Conservation (phyloP, 2,329 filamentous ascomycete genomes). For the Xylaria arbuscula region DNA sequence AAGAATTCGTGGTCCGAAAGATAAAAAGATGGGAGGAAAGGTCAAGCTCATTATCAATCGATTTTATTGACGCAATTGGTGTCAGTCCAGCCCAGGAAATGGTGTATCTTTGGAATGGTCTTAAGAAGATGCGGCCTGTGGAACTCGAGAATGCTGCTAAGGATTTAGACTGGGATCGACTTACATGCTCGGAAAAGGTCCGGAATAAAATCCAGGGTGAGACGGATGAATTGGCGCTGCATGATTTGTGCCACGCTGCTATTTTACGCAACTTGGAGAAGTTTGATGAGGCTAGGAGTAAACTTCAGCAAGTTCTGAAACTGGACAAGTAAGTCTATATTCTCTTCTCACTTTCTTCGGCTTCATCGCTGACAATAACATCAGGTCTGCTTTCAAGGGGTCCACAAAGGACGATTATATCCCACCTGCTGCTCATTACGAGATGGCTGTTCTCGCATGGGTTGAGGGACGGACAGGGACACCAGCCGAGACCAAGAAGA, state of each 20-base stretch:
- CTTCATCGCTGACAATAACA: neutral
- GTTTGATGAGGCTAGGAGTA: conserved; percentile 71
- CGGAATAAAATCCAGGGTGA: conserved; percentile 62
- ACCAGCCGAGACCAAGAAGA: conserved; percentile 52
- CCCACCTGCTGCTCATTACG: conserved; percentile 82
- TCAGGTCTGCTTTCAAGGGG: conserved; percentile 67
- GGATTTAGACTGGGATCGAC: conserved; percentile 74
- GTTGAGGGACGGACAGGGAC: conserved; percentile 64
- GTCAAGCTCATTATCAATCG: conserved; percentile 72
- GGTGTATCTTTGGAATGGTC: conserved; percentile 93
- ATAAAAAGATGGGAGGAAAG: conserved; percentile 88
- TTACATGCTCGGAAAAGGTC: conserved; percentile 59
- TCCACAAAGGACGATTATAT: conserved; percentile 75
- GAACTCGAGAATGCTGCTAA: conserved; percentile 73
- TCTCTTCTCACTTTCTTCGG: conserved; percentile 20
- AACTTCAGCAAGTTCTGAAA: conserved; percentile 73
- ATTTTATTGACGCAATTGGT: conserved; percentile 83
- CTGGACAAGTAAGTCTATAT: conserved; percentile 67
- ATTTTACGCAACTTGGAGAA: conserved; percentile 72
- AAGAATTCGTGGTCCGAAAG: conserved; percentile 85
- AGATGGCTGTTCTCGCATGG: conserved; percentile 87
- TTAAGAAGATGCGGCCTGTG: conserved; percentile 77
- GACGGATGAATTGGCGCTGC: conserved; percentile 71
- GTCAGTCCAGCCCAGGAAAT: conserved; percentile 88
- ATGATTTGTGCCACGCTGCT: conserved; percentile 73